A percentile compares a stretch with the other conserved stretches of the same genome.
Conservation (phyloP, 78 protist species). For the Bigelowiella natans region DNA sequence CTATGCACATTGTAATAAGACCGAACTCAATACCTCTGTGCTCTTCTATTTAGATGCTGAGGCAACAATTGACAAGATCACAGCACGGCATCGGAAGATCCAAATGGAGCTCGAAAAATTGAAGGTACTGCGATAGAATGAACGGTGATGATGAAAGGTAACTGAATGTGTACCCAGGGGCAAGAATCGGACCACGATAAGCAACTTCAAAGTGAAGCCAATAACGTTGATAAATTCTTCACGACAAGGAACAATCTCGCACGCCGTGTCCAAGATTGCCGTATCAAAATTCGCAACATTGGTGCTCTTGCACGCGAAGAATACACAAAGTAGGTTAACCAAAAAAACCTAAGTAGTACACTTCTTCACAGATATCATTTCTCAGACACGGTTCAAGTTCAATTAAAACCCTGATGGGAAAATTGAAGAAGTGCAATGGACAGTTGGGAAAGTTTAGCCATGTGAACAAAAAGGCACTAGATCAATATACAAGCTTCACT, state of each 20-base stretch:
- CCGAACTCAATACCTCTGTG: no score
- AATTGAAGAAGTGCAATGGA: slow-evolving; percentile 7
- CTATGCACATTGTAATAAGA: no score
- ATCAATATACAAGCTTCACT: slow-evolving; percentile 48
- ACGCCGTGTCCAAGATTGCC: not conserved
- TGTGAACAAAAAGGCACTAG: slow-evolving; percentile 92
- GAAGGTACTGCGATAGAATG: no score
- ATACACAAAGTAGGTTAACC: not conserved
- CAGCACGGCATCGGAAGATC: not conserved
- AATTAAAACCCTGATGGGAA: not conserved
- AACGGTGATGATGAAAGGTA: no score
- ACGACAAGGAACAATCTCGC: not conserved
- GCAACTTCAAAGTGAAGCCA: not conserved
- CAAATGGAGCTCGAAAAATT: not conserved
- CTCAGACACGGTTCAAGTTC: not conserved
- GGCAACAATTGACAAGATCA: not conserved
- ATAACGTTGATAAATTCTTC: not conserved
- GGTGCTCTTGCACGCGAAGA: not conserved
- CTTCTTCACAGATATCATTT: not conserved
- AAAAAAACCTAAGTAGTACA: not conserved
- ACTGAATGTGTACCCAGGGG: no score
- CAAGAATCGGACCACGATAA: not conserved
- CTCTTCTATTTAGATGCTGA: no score
- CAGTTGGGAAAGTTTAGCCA: slow-evolving; percentile 53
- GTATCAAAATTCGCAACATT: not conserved